Evolutionary conservation across 768 basidiomycete species (phyloP), one percentile per base, ranked within the genome.

Genomic region (Gymnopilus junonius): DNA sequence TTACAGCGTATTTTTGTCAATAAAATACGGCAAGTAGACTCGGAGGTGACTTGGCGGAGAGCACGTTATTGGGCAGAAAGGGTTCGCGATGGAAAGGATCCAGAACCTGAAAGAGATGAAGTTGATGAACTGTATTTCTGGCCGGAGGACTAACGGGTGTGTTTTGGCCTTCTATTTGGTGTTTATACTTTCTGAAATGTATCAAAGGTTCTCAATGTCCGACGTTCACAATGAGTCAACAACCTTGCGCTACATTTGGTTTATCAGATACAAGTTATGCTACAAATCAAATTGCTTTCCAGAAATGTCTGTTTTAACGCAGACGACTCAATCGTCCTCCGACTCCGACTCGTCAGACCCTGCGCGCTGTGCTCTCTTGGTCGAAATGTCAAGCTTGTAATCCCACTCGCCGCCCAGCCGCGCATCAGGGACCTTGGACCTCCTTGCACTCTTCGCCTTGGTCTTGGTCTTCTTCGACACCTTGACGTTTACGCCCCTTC

Each of bases 371-470:
- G 63, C 65, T 45, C 50, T 55, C 54, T 55, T 64, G 40, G 35
- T 11, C 46, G 67, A 64, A 27, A 66, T 55, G 14, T 71, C 69
- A 31, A 71, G 66, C 55, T 67, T 65, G 58, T 71, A 70, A 53
- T 73, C 70, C 72, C 72, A 73, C 21, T 71, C 69, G 17, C 67
- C 68, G 39, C 62, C 68, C 25, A 71, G 65, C 56, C 70, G 61
- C 20, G 63, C 68, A 20, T 71, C 68, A 21, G 72, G 67, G 34
- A 70, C 70, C 65, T 69, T 71, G 43, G 69, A 69, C 53, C 67
- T 64, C 50, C 67, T 63, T 56, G 57, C 65, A 55, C 69, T 65
- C 65, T 69, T 71, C 34, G 67, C 61, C 60, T 69, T 73, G 20
- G 63, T 54, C 69, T 69, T 71, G 59, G 59, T 59, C 59, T 67